Conservation (phyloP, 1,284 basidiomycete species). For the Tilletiopsis washingtonensis region DNA sequence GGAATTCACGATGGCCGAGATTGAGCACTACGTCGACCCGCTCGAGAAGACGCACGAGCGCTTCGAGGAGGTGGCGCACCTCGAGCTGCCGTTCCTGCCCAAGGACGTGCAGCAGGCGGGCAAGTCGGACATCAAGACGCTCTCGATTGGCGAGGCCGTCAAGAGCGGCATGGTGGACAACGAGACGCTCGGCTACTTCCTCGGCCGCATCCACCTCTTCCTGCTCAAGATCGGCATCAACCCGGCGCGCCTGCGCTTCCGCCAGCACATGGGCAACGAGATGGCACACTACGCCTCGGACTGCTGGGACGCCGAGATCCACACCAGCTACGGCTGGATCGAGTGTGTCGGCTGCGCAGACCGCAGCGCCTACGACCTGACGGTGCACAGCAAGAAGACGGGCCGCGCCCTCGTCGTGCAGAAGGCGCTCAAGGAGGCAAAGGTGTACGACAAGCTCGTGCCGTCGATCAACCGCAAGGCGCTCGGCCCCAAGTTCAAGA, state of each 20-base stretch:
- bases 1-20: conserved; percentile 99
- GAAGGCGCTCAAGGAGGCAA: conserved; percentile 73
- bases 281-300: conserved; percentile 99
- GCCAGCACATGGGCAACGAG: conserved; percentile 94
- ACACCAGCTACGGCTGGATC: conserved; percentile 91
- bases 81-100: conserved; percentile 70
- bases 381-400: conserved; percentile 54
- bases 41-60: conserved; percentile 78
- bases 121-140: conserved; percentile 59
- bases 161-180: conserved; percentile 78
- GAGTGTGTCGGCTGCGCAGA: conserved; percentile 99
- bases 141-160: conserved; percentile 84
- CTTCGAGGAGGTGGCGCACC: conserved; percentile 72
- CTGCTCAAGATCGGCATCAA: conserved; percentile 87
- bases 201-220: conserved; percentile 86
- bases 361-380: conserved; percentile 84
- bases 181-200: conserved; percentile 94
- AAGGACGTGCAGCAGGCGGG: conserved; percentile 74
- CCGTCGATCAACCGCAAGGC: conserved; percentile 78
- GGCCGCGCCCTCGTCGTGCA: conserved; percentile 66
- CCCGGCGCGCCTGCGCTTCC: conserved; percentile 75
- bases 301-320: conserved; percentile 98
- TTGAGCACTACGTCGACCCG: conserved; percentile 98
- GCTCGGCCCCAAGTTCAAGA: conserved; percentile 82
- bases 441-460: conserved; percentile 65